Percentiles rank a stretch among this genome's conserved stretches.
Evolutionary conservation across 306 rosid genomes (phyloP).

Genomic region (Dryas drummondii): DNA sequence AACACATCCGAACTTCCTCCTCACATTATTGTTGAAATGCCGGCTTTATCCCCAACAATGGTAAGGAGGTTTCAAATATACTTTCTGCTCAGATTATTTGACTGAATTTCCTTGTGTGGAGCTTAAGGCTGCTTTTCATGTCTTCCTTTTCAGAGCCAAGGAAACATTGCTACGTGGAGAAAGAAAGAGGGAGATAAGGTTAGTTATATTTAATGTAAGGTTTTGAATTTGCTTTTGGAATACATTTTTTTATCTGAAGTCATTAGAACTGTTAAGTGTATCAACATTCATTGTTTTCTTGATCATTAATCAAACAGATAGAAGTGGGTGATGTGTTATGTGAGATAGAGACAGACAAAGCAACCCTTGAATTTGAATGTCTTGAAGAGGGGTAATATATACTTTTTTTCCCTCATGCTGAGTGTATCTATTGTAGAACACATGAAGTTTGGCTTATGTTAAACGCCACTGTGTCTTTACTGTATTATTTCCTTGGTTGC

Average conservation of each 20-base stretch:
- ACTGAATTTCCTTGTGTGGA: conserved; percentile 25
- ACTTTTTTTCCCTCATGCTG: conserved; percentile 31
- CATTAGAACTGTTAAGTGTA: background rate
- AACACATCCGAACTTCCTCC: conserved; percentile 77
- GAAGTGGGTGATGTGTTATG: conserved; percentile 94
- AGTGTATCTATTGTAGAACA: conserved; percentile 7
- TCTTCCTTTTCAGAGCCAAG: conserved; percentile 68
- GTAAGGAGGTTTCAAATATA: conserved; percentile 41
- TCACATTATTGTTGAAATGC: conserved; percentile 77
- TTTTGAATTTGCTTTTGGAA: conserved; percentile 8
- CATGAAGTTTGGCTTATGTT: conserved; percentile 3
- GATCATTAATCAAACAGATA: conserved; percentile 52
- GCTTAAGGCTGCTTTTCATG: conserved; percentile 15
- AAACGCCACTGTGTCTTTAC: background rate
- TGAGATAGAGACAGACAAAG: conserved; percentile 99
- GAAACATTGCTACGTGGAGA: conserved; percentile 81
- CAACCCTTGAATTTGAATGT: conserved; percentile 87
- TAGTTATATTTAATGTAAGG: conserved; percentile 38
- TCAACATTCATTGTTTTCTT: background rate
- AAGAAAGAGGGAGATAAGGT: conserved; percentile 99
- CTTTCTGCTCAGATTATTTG: conserved; percentile 17
- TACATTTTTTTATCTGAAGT: conserved; percentile 10
- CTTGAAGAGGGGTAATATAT: conserved; percentile 90
- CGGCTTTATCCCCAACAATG: conserved; percentile 98
- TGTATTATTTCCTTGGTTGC: background rate